Base-by-base conservation (phyloP, 108 stramenopile species). In the Nannochloropsis gaditana region DNA sequence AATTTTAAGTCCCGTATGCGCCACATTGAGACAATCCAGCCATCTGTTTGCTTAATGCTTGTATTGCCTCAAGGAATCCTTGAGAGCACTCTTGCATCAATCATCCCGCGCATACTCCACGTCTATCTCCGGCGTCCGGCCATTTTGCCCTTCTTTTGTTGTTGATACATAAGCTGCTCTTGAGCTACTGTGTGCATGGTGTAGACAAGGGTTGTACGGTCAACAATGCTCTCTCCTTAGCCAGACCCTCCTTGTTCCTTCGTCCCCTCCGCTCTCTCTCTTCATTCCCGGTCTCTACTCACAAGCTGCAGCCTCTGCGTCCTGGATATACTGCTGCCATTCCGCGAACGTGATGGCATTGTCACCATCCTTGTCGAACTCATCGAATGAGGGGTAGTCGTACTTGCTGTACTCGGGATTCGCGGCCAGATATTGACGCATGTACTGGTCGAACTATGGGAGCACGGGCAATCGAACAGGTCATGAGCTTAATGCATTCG, bases 151-250 rank as follows among this genome's bases (percentile, higher is more conserved):
- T 73, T 73, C n/a, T 73, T 15, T n/a, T 73, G 59, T n/a, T 73
- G 59, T n/a, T 73, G 59, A n/a, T 73, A 73, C 59, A 73, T 73
- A n/a, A 73, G 59, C 59, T 73, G 59, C n/a, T 73, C 59, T 73
- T 73, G 59, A n/a, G 59, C 59, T n/a, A 73, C 59, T 73, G 59
- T 73, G 31, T 31, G n/a, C 3, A 6, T 73, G 3, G 59, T 73
- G n/a, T 15, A n/a, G 59, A 73, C n/a, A 73, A 73, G 2, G n/a
- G n/a, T 4, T n/a, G 59, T n/a, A 73, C 8, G n/a, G 6, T 73
- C 59, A 73, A 6, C 59, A 73, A 0, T 50, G n/a, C 59, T 73
- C 59, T n/a, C 15, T 73, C 8, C 8, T 6, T 73, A n/a, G 15
- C 3, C 6, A 6, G n/a, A 73, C 6, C 59, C 59, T 73, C 19